Base-by-base conservation (phyloP, 2,329 filamentous ascomycete genomes). In the Beauveria pseudobassiana region DNA sequence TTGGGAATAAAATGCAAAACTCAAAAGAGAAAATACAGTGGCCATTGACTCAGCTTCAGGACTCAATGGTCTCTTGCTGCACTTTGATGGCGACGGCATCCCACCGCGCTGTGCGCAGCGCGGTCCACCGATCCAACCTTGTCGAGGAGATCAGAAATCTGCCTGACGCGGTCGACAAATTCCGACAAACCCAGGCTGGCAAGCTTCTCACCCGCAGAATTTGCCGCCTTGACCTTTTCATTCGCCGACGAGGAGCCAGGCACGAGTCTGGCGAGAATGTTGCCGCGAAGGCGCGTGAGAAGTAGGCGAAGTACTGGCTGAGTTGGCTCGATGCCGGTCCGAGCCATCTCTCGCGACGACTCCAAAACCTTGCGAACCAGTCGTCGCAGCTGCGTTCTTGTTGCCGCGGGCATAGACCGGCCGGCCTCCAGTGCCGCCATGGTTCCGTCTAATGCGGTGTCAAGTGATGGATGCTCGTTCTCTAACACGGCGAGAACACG, bases 401-500 rank as follows among this genome's bases (percentile, higher is more conserved):
- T 86, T 0, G 83, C 82, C n/a, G 77, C 72, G 0, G 85, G 85
- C 84, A 87, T 87, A n/a, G 80, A 84, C 2, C 84, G 78, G 1
- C 83, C 83, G 3, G 81, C 80, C 67, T 87, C 85, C 3, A 87
- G 77, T 1, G 84, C 85, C 0, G 83, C 83, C 78, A 87, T 84
- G 63, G 83, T 80, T 3, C 84, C 84, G 40, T 87, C 81, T 30
- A 85, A 78, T 4, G 79, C 81, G 16, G 81, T 77, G 48, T 85
- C 83, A 2, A 79, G 67, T 1, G 74, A 79, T 2, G 81, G 75
- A 48, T 80, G 73, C 40, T 80, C 75, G 16, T 78, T 82, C 65
- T 88, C 87, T 12, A 93, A 81, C 1, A 90, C 83, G 1, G 83
- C 76, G 77, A 88, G 84, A 65, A 93, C 84, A n/a, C 89, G 85